These are phyloP conservation scores for Jaminaea rosea DNA, from an alignment of 1,284 basidiomycete species.

Conservation along the genomic window DNA sequence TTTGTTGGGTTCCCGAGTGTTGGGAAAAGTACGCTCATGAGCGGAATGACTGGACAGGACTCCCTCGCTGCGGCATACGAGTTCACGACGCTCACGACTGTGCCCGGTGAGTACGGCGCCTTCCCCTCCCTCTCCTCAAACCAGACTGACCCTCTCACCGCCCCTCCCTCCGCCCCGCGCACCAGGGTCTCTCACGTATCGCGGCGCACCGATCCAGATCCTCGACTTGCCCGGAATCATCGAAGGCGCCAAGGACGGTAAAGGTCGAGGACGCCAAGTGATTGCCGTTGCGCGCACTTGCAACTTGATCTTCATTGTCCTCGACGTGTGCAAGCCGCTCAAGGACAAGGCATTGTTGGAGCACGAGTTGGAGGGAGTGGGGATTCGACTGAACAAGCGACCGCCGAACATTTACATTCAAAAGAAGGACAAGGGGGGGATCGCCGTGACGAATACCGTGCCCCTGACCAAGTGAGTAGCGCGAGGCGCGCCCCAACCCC, in stretches of 20 bases:
- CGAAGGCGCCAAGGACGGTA: slow-evolving; percentile 95
- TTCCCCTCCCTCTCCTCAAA: neutral
- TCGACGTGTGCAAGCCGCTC: slow-evolving; percentile 94
- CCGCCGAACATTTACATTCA: slow-evolving; percentile 72
- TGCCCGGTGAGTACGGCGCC: slow-evolving; percentile 61
- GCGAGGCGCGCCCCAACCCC: slow-evolving; percentile 50
- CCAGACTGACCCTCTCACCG: neutral
- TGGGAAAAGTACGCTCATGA: slow-evolving; percentile 80
- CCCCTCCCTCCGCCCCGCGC: too few species aligned
- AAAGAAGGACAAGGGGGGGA: slow-evolving; percentile 87
- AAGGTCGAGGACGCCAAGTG: slow-evolving; percentile 92
- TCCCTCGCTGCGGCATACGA: slow-evolving; percentile 98
- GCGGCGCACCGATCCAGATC: slow-evolving; percentile 71
- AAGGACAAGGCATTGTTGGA: slow-evolving; percentile 86
- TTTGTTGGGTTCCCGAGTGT: slow-evolving; percentile 49
- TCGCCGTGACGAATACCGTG: slow-evolving; percentile 33
- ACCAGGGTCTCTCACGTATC: slow-evolving; percentile 51
- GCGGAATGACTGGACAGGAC: slow-evolving; percentile 91
- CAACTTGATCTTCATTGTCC: slow-evolving; percentile 92
- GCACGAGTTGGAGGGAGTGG: slow-evolving; percentile 87
- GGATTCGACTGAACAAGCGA: slow-evolving; percentile 89
- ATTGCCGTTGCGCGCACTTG: slow-evolving; percentile 91
- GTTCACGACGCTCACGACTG: slow-evolving; percentile 71
- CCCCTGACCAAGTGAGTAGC: neutral
- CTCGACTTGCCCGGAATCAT: slow-evolving; percentile 78